phyloP scores from a whole-genome alignment of 345 rosid genomes.

The Laguncularia racemosa region DNA sequence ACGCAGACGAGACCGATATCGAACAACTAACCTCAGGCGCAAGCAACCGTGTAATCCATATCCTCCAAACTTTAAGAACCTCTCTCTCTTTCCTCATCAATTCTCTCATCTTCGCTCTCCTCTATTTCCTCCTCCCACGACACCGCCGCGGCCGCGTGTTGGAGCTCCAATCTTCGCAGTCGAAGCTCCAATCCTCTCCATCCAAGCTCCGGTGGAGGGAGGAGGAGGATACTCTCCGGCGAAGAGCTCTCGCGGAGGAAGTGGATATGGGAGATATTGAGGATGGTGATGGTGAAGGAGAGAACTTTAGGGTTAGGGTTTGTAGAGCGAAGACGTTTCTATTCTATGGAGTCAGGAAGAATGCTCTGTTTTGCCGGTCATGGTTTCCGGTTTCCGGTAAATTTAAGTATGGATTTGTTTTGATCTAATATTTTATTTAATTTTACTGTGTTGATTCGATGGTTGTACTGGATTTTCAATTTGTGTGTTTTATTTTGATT shows the following conservation, averaged over 20 bases:
- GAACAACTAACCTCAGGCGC: constrained; percentile 95
- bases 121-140: constrained; percentile 61
- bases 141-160: constrained; percentile 18
- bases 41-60: constrained; percentile 87
- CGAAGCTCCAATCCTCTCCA: constrained; percentile 25
- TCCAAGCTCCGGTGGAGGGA: constrained; percentile 45
- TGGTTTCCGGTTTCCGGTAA: constrained; percentile 73
- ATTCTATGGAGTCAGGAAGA: constrained; percentile 54
- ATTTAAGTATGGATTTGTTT: constrained; percentile 35
- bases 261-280: constrained; percentile 38
- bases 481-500: no score
- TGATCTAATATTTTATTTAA: constrained; percentile 1
- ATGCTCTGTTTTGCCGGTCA: constrained; percentile 76
- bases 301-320: not conserved
- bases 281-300: constrained; percentile 21
- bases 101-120: constrained; percentile 41
- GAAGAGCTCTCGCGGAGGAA: constrained; percentile 77
- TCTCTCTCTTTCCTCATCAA: constrained; percentile 41
- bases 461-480: no score
- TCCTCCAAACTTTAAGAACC: constrained; percentile 43
- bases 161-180: constrained; percentile 17
- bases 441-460: not conserved
- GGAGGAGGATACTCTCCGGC: constrained; percentile 79
- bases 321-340: constrained; percentile 51
- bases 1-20: constrained; percentile 52